Evolutionary conservation across 148 eudicot genomes (phyloP), one percentile per base, ranked within the genome.

Genomic region (Silene latifolia): DNA sequence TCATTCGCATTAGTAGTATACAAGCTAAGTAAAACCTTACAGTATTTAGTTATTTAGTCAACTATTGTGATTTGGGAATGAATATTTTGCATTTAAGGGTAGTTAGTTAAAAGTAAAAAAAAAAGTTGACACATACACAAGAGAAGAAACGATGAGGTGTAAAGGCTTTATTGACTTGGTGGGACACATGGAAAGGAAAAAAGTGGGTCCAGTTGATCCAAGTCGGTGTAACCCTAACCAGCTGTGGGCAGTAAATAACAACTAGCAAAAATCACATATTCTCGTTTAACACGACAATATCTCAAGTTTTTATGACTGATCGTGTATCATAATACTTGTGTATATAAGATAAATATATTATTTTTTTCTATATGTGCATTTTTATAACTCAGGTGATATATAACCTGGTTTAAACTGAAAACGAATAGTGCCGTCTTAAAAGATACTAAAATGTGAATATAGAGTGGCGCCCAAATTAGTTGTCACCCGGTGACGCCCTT

Each of bases 131-230:
- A 73, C 74, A 75, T 78, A 78, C 63, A 81, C 76, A 72, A 74
- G 83, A 77, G 84, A 81, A 20, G 91, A 89, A 81, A 76, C 2
- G 39, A 51, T 72, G 79, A 64, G 77, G 66, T 81, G 84, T 63
- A 81, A 51, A 53, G 77, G 65, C 77, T 77, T 73, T 32, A 72
- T 57, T 77, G 77, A 81, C 42, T 77, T 62, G 66, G 78, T 81
- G 81, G 81, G 72, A 72, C 83, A 81, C 80, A 64, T 81, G 74
- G 46, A 18, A 77, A 72, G 67, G 71, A 29, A 17, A 59, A 13
- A 32, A 39, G 63, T 69, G 62, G 76, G 78, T 20, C 80, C 72
- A 77, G 0, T 51, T 11, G 2, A 9, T 51, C 47, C 20, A 10
- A 56, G 6, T 42, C 66, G 21, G 17, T 32, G 56, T 20, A 29